Base-by-base conservation (phyloP, 495 filamentous ascomycete species). In the Penicillium verhagenii region DNA sequence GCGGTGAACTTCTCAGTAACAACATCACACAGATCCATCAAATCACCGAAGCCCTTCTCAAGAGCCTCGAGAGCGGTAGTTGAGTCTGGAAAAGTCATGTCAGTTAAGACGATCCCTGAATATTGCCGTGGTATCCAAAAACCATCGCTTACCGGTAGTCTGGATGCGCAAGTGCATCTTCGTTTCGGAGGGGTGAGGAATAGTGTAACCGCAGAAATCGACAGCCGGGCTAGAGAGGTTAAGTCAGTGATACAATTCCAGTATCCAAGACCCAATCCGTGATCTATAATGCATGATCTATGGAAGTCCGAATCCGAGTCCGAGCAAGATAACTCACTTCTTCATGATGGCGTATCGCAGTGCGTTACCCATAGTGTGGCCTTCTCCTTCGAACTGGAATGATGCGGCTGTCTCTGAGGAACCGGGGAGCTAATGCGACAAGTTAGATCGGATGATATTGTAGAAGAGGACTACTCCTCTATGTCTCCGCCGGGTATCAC, bases 151-250 rank as follows among this genome's bases (percentile, higher is more conserved):
- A 96, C 94, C 90, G 59, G 89, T 96, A 49, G 93, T 98, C 73
- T 98, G 94, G 58, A 98, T 97, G 51, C 94, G 84, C 25, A 98
- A 72, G 67, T 97, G 95, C 94, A 98, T 96, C 73, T 95, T 92
- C 11, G 85, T 73, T 66, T 98, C 94, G 16, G 92, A 96, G 29
- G 95, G 94, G 76, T 98, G 94, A 8, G 94, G 94, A 50, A 98
- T 97, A 4, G 94, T 91, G 68, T 98, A 97, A 39, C 92, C 94
- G 74, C 95, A 97, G 73, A 98, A 94, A 65, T 98, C 94, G 29
- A 98, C 94, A 39, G 90, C 82, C 29, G 94, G 94, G 68, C 54
- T 57, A 33, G n/a, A n/a, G n/a, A n/a, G n/a, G 10, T 37, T 7
- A 19, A 26, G 35, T 52, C 11, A 52, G 37, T 40, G 26, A 47